Evolutionary conservation across 2,329 filamentous ascomycete species (phyloP).

Genomic region (Colletotrichum sp.): DNA sequence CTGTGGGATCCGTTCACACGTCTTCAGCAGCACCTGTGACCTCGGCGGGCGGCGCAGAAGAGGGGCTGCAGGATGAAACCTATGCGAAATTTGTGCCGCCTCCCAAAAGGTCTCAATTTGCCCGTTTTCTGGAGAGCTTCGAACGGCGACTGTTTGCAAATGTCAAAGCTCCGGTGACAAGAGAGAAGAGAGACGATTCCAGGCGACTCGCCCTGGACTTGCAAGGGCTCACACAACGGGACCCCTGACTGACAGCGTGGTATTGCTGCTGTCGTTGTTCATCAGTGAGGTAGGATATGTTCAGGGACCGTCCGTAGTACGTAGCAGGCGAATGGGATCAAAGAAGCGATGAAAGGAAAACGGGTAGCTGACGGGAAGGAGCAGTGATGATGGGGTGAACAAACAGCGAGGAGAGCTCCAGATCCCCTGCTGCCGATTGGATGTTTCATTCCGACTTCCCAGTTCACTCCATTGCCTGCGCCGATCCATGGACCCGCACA

Average conservation of each 20-base stretch:
- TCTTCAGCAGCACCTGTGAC: neutral
- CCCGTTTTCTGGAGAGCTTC: neutral
- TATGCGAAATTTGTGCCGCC: neutral
- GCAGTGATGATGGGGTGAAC: neutral
- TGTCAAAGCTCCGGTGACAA: neutral
- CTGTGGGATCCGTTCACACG: neutral
- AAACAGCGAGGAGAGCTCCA: neutral
- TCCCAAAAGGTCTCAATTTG: neutral
- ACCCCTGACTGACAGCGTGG: neutral
- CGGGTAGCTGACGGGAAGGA: neutral
- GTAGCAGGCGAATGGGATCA: neutral
- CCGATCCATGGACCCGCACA: slow-evolving; percentile 5
- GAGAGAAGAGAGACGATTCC: neutral
- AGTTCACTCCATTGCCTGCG: neutral
- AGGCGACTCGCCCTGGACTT: neutral
- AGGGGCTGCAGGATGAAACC: neutral
- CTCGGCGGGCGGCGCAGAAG: neutral
- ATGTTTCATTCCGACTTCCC: neutral
- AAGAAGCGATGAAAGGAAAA: neutral
- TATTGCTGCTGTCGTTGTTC: neutral
- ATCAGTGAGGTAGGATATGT: neutral
- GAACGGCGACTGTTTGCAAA: slow-evolving; percentile 1
- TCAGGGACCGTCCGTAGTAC: neutral
- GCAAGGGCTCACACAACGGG: neutral
- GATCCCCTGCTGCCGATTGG: neutral